Evolutionary conservation across 768 basidiomycete species (phyloP), one percentile per base, ranked within the genome.

Genomic region (Pulveroboletus ravenelii): DNA sequence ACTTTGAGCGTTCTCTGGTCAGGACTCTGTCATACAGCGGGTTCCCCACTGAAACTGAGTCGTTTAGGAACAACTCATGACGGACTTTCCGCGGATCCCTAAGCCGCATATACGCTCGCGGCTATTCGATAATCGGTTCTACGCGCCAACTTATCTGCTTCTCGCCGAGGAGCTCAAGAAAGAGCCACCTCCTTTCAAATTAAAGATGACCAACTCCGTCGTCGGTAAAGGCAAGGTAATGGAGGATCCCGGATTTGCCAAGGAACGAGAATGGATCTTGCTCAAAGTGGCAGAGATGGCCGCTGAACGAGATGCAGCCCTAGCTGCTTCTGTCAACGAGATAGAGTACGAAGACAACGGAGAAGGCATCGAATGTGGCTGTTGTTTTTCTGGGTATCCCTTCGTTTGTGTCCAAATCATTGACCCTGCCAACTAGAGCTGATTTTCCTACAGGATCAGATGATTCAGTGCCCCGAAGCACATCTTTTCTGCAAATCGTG

Each of bases 401-500:
- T 85, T 88, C 67, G 89, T 90, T 64, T 50, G 88, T 72, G 36
- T 39, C 27, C 25, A 14, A 10, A 9, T 44, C 23, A 32, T 34
- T 31, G 27, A 45, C 52, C 31, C 38, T 47, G 27, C 27, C 15
- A 50, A 17, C 9, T 10, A 20, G 14, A 14, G 9, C 41, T 47
- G 32, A 60, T 38, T 10, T 37, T 34, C 47, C 41, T 25, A 18
- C 60, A 94, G 90, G 79, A 80, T 36, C 82, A 87, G 57, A 87
- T 93, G 84, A 76, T 89, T 2, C 92, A 94, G 69, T 95, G 93
- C 59, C 83, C 87, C 0, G 92, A 93, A 48, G 82, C 86, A 0
- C 93, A 96, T 64, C 78, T 93, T 3, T 96, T 95, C 71, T 95
- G 93, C 67, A 72, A 64, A 31, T 69, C 74, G 1, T 95, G 93